Conservation (phyloP, 2,329 filamentous ascomycete genomes). For the Monosporascus sp. region DNA sequence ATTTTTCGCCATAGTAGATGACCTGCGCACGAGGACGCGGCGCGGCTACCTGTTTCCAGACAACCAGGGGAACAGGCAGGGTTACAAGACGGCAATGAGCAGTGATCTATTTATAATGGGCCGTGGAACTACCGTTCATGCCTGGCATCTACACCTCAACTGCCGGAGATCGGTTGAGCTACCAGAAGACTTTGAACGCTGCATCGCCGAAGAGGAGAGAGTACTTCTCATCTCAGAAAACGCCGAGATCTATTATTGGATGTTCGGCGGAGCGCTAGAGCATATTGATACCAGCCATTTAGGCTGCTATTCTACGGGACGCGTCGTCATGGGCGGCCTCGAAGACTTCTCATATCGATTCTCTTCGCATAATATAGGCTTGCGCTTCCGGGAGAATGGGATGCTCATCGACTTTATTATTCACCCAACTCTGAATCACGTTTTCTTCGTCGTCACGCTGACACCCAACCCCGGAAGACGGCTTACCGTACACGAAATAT, state of each 20-base stretch:
- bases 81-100: constrained; percentile 26
- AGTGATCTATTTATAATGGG: constrained; percentile 24
- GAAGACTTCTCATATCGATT: constrained; percentile 2
- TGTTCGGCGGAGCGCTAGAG: constrained; percentile 13
- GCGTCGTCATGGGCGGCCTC: constrained; percentile 12
- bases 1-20: constrained; percentile 25
- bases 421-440: constrained; percentile 13
- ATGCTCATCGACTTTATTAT: constrained; percentile 25
- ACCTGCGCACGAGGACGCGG: constrained; percentile 22
- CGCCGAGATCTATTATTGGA: constrained; percentile 22
- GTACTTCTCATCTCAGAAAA: constrained; percentile 19
- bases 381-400: constrained; percentile 11
- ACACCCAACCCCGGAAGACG: constrained; percentile 7
- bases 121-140: constrained; percentile 19
- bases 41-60: constrained; percentile 23
- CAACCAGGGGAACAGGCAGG: constrained; percentile 11
- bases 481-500: constrained; percentile 21
- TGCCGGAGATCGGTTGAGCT: constrained; percentile 15
- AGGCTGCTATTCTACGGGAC: constrained; percentile 13
- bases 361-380: constrained; percentile 12
- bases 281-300: constrained; percentile 10
- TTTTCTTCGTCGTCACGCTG: constrained; percentile 24
- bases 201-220: constrained; percentile 20
- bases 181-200: constrained; percentile 20
- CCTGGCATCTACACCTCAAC: constrained; percentile 25